Conservation (phyloP, 2,329 filamentous ascomycete species). For the Trichocomaceae sp. region DNA sequence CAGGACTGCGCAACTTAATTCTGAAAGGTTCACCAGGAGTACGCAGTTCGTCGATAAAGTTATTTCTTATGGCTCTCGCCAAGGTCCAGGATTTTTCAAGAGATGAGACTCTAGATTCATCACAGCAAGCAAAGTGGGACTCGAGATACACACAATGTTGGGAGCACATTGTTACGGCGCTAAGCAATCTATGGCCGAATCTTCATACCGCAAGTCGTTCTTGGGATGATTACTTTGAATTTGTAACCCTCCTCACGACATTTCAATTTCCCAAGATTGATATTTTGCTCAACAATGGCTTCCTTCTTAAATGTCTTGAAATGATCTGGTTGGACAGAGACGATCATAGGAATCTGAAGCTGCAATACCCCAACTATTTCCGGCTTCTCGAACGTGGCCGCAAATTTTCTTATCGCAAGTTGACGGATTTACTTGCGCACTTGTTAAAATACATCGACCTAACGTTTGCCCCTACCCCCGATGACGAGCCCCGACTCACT, state of each 20-base stretch:
- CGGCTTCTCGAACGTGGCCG: slow-evolving; percentile 42
- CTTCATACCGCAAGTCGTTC: slow-evolving; percentile 58
- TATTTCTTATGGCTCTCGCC: slow-evolving; percentile 49
- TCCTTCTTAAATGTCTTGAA: slow-evolving; percentile 53
- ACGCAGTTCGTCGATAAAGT: slow-evolving; percentile 47
- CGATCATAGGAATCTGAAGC: slow-evolving; percentile 44
- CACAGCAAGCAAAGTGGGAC: slow-evolving; percentile 22
- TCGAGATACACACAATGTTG: slow-evolving; percentile 24
- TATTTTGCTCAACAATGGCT: slow-evolving; percentile 55
- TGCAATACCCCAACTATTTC: slow-evolving; percentile 46
- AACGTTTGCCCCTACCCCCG: slow-evolving; percentile 21
- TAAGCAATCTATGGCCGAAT: slow-evolving; percentile 55
- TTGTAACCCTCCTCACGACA: slow-evolving; percentile 60
- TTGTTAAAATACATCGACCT: slow-evolving; percentile 37
- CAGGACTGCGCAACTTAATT: slow-evolving; percentile 58
- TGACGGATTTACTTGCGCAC: slow-evolving; percentile 37
- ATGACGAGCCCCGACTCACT: slow-evolving; percentile 20
- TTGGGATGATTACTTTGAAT: slow-evolving; percentile 71
- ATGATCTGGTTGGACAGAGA: slow-evolving; percentile 56
- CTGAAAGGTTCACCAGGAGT: slow-evolving; percentile 56
- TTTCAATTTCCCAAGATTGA: slow-evolving; percentile 55
- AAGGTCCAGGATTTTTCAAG: slow-evolving; percentile 44
- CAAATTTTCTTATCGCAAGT: slow-evolving; percentile 37
- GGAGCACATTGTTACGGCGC: slow-evolving; percentile 37
- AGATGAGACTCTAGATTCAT: slow-evolving; percentile 21